Evolutionary conservation across 2,329 filamentous ascomycete genomes (phyloP), one percentile per base, ranked within the genome.

Genomic region (Madurella fahalii): DNA sequence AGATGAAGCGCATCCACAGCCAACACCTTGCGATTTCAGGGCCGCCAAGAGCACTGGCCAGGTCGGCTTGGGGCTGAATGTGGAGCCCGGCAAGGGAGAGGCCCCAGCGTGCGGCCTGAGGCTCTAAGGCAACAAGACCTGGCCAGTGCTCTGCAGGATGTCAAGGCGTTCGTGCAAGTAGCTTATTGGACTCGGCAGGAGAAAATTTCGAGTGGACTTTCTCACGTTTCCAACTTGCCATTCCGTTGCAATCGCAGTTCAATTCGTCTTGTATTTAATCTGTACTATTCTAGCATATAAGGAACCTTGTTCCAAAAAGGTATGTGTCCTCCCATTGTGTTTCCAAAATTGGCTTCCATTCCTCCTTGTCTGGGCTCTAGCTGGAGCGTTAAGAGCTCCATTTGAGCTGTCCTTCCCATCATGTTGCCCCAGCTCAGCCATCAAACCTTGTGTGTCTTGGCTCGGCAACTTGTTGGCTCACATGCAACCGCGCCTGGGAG

Each of bases 1-100:
- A 7, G 25, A 25, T 25, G 25, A 25, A 45, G 45, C 39, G 31
- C 42, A 40, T 46, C 41, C 32, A n/a, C 13, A 40, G 17, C 39
- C 40, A 46, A 56, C 58, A 61, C 59, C 52, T 59, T 58, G 54
- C 58, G 47, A 54, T 50, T 59, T 58, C 51, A 52, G 25, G 51
- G 32, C 8, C 25, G 54, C 53, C 56, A 51, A 58, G 49, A 34
- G 30, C 15, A 5, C 39, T 51, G 40, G 37, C 30, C 39, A 42
- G 20, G 37, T 34, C 37, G 37, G 9, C 32, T 20, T 42, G 40
- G 47, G 37, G 18, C 30, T 25, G 32, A n/a, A 40, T 12, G 40
- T 41, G 20, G 30, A 32, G 45, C 13, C 17, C 34, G 9, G 12
- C 39, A 32, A 40, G 32, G 9, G 32, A 25, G 25, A n/a, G 45